phyloP scores from a whole-genome alignment of 139 green algal species.

The Astrephomene gubernaculifera region DNA sequence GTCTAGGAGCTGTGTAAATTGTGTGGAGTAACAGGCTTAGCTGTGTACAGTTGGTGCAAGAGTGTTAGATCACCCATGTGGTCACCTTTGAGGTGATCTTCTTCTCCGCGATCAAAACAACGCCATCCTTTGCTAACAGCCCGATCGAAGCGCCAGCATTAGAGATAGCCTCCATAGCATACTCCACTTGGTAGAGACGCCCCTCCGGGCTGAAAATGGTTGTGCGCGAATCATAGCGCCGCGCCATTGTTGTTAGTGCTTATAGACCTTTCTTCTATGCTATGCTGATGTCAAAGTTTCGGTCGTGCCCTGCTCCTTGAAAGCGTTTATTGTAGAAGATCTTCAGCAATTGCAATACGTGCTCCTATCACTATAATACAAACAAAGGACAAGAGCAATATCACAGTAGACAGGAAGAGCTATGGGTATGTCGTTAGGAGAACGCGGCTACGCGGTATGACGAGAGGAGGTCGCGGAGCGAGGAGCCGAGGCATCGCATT shows the following conservation, averaged over 20 bases:
- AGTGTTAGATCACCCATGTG: background rate
- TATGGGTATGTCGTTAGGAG: no score
- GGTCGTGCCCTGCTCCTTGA: no score
- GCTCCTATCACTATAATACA: background rate
- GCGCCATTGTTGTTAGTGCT: constrained; percentile 50
- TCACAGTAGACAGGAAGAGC: no score
- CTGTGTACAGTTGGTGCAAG: background rate
- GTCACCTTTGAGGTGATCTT: constrained; percentile 96
- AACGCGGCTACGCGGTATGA: no score
- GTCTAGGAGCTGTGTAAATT: constrained; percentile 85
- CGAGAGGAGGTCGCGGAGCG: background rate
- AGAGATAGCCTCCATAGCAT: constrained; percentile 99
- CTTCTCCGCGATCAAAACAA: constrained; percentile 98
- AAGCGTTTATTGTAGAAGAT: background rate
- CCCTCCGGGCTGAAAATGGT: constrained; percentile 99
- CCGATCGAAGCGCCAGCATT: constrained; percentile 96
- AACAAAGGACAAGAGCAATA: no score
- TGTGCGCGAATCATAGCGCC: constrained; percentile 96
- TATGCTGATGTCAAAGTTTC: no score
- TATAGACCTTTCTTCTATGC: background rate
- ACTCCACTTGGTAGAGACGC: constrained; percentile 96
- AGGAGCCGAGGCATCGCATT: no score
- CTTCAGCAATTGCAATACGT: background rate
- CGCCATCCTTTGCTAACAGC: constrained; percentile 90
- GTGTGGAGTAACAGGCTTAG: background rate